Conservation (phyloP, 192 early-diverging fungal genomes). For the Gigaspora rosea region DNA sequence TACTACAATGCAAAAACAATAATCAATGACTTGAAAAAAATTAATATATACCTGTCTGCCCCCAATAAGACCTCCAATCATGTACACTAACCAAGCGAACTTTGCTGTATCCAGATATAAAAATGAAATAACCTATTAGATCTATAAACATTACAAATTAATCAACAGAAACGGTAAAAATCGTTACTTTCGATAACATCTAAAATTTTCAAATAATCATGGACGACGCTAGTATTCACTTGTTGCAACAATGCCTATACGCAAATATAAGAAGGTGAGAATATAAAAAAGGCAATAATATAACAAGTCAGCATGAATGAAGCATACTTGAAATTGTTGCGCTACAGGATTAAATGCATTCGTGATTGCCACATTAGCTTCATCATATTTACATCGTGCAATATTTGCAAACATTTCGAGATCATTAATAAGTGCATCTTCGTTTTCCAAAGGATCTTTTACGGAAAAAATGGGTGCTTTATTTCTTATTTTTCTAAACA, state of each 20-base stretch:
- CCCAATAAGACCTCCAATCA: slow-evolving; percentile 67
- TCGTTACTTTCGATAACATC: slow-evolving; percentile 1
- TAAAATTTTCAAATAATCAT: background rate
- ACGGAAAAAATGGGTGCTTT: background rate
- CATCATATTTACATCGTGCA: slow-evolving; percentile 68
- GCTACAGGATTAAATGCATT: slow-evolving; percentile 61
- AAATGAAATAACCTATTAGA: background rate
- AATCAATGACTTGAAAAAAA: background rate
- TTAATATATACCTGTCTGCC: slow-evolving; percentile 57
- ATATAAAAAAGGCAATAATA: background rate
- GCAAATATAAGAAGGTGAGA: slow-evolving; percentile 27
- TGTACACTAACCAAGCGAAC: slow-evolving; percentile 81
- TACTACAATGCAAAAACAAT: background rate
- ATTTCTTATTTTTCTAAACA: background rate
- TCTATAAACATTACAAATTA: background rate
- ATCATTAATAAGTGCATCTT: slow-evolving; percentile 66
- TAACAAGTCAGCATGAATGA: background rate
- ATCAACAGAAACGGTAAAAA: background rate
- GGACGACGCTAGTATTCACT: background rate
- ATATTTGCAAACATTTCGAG: slow-evolving; percentile 71
- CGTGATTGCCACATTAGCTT: slow-evolving; percentile 53
- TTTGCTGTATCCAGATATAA: slow-evolving; percentile 30
- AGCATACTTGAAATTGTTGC: slow-evolving; percentile 56
- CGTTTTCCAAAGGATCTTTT: slow-evolving; percentile 64
- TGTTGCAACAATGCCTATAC: slow-evolving; percentile 36